Conservation (phyloP, 2,329 filamentous ascomycete genomes). For the Fusarium torreyae region DNA sequence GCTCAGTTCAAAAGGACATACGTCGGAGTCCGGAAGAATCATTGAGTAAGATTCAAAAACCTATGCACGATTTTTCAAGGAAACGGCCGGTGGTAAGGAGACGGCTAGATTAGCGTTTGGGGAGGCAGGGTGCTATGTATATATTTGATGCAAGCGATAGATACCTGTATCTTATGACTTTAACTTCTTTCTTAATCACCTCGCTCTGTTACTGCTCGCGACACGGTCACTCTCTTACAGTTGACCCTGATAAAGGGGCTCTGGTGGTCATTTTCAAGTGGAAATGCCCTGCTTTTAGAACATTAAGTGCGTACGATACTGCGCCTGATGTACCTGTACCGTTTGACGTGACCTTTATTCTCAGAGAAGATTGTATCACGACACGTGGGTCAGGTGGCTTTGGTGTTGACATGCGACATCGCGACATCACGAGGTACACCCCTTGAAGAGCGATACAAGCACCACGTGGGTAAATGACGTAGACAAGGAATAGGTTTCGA, state of each 20-base stretch:
- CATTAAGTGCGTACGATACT: constrained; percentile 39
- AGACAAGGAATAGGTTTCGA: constrained; percentile 9
- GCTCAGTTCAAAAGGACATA: constrained; percentile 48
- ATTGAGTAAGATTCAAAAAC: constrained; percentile 65
- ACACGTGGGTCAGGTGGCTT: constrained; percentile 48
- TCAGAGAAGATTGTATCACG: constrained; percentile 44
- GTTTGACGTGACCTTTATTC: constrained; percentile 42
- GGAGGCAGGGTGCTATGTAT: constrained; percentile 56
- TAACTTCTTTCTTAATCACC: constrained; percentile 48
- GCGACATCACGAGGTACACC: constrained; percentile 41
- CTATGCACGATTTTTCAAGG: constrained; percentile 58
- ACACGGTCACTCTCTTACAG: constrained; percentile 40
- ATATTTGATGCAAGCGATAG: constrained; percentile 58
- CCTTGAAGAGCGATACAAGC: constrained; percentile 10
- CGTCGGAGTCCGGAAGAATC: constrained; percentile 64
- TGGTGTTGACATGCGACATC: constrained; percentile 47
- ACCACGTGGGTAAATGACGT: constrained; percentile 47
- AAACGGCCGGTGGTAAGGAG: constrained; percentile 60
- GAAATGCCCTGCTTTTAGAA: constrained; percentile 44
- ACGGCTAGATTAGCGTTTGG: constrained; percentile 57
- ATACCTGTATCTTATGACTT: constrained; percentile 58
- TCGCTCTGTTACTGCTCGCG: constrained; percentile 21
- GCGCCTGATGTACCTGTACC: constrained; percentile 48
- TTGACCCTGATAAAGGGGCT: constrained; percentile 23
- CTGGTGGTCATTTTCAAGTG: constrained; percentile 44